These are phyloP conservation scores for Penicillium brevicompactum DNA, from an alignment of 2,329 filamentous ascomycete species.

Conservation along the genomic window DNA sequence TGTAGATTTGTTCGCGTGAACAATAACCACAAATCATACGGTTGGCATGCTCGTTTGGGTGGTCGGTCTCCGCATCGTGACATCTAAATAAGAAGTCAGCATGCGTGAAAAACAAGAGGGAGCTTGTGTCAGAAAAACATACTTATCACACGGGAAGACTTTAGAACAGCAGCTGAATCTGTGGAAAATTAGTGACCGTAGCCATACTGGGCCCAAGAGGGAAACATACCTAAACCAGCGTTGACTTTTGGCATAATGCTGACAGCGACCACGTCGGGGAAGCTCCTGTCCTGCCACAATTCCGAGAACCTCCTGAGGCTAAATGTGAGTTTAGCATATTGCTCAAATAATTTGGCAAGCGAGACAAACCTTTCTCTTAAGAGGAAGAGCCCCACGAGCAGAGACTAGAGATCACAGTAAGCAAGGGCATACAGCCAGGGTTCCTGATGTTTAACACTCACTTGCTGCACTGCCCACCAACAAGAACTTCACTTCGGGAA, in stretches of 20 bases:
- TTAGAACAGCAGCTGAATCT: constrained; percentile 61
- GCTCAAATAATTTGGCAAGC: neutral
- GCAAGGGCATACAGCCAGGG: neutral
- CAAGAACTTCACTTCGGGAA: constrained; percentile 77
- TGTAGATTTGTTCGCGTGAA: constrained; percentile 78
- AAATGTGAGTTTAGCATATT: neutral
- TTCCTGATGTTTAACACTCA: constrained; percentile 26
- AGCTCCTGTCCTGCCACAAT: constrained; percentile 58
- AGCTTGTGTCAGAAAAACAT: constrained; percentile 22
- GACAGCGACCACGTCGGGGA: constrained; percentile 55
- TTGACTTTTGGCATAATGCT: constrained; percentile 57
- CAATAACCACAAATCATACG: constrained; percentile 82
- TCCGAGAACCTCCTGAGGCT: constrained; percentile 55
- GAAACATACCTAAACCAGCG: constrained; percentile 56
- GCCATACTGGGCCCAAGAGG: neutral
- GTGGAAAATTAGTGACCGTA: constrained; percentile 12
- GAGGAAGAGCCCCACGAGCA: constrained; percentile 30
- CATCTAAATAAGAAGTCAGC: constrained; percentile 52
- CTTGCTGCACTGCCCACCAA: constrained; percentile 63
- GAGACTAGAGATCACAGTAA: constrained; percentile 25
- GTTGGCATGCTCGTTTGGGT: constrained; percentile 78
- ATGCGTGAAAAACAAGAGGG: neutral
- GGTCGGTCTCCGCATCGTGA: constrained; percentile 71
- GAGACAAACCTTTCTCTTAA: constrained; percentile 41
- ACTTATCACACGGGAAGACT: constrained; percentile 61